These are phyloP conservation scores for Cinnamomum chago DNA, from an alignment of 164 flowering plant genomes.

Conservation along the genomic window DNA sequence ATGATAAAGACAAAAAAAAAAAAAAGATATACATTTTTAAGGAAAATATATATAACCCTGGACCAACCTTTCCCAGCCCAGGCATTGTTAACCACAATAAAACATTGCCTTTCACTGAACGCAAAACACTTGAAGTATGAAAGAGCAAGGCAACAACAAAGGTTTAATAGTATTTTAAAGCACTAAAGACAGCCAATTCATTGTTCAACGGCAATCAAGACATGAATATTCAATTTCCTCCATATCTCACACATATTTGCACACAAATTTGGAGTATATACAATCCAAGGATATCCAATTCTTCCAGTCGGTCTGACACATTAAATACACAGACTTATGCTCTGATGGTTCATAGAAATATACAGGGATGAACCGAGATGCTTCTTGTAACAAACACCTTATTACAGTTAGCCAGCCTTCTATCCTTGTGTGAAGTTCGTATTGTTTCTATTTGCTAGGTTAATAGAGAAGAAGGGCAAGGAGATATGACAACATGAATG, in stretches of 20 bases:
- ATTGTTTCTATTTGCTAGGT: background rate
- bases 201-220: background rate
- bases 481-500: background rate
- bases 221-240: background rate
- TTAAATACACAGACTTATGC: too few species aligned
- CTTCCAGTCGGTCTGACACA: background rate
- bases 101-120: background rate
- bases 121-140: background rate
- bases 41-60: background rate
- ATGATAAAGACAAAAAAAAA: background rate
- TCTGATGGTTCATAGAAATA: background rate
- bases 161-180: background rate
- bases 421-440: background rate
- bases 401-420: background rate
- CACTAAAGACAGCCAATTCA: background rate
- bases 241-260: background rate
- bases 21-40: too few species aligned
- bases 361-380: background rate
- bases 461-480: background rate
- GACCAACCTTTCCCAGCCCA: background rate
- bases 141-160: background rate
- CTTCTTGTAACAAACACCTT: background rate
- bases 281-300: background rate
- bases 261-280: background rate
- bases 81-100: background rate